These are phyloP conservation scores for Adiantum capillusveneris DNA, from an alignment of 75 land plant species.

Conservation along the genomic window DNA sequence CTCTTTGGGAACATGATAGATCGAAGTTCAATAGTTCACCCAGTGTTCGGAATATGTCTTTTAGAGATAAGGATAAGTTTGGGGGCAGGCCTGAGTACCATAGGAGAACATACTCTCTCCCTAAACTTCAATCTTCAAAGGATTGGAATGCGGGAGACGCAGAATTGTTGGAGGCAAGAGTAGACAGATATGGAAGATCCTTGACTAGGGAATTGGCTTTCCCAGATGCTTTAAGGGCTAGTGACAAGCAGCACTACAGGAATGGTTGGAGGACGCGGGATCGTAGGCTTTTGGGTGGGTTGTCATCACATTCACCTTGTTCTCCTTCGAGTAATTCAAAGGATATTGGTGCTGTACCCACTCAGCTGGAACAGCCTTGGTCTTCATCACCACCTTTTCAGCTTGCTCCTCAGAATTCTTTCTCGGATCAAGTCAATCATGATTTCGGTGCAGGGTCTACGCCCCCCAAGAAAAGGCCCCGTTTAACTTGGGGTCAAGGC, in stretches of 20 bases:
- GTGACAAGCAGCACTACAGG: background rate
- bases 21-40: too few species aligned
- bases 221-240: background rate
- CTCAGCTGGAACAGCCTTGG: conserved; percentile 8
- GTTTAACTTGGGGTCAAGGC: conserved; percentile 48
- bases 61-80: conserved; percentile 14
- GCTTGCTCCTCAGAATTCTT: conserved; percentile 18
- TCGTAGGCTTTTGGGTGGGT: background rate
- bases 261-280: conserved; percentile 13
- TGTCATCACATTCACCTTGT: conserved; percentile 13
- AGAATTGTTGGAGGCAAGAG: conserved; percentile 21
- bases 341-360: conserved; percentile 1
- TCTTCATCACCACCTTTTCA: conserved; percentile 14
- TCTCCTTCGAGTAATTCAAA: conserved; percentile 2
- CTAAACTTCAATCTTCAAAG: conserved; percentile 5
- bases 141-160: conserved; percentile 16
- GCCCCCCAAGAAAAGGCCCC: conserved; percentile 41
- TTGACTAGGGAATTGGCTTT: background rate
- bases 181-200: conserved; percentile 27
- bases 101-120: conserved; percentile 15
- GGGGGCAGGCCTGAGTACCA: conserved; percentile 25
- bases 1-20: too few species aligned
- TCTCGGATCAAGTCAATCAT: conserved; percentile 9
- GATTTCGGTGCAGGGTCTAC: conserved; percentile 16
- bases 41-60: too few species aligned